Base-by-base conservation (phyloP, 257 asterid species). In the Scutellaria minor region DNA sequence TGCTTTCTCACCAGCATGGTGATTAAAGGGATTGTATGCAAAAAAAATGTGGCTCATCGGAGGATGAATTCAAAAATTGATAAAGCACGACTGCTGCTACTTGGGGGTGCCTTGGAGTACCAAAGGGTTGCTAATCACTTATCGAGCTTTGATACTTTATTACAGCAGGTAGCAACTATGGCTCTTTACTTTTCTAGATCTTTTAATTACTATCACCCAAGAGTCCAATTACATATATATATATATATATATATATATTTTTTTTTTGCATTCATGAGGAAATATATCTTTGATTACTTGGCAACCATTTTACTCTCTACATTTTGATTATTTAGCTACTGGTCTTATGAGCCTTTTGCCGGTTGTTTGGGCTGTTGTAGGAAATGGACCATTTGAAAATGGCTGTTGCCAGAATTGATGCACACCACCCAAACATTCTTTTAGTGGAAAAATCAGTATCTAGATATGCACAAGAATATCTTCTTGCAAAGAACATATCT, bases 331-430 rank as follows among this genome's bases (percentile, higher is more conserved):
- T 56, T 71, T 54, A 9, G 53, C 70, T 71, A 57, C 68, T 22
- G 51, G n/a, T 46, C 58, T 70, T 44, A 68, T 66, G 72, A 65
- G 44, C 71, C 59, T 61, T 77, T 54, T 63, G 40, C 69, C 18
- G 71, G 61, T 68, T 47, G 35, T 66, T 37, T 76, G 78, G 58
- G 62, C 59, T 76, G 63, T 74, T 83, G 76, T 79, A 90, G 97
- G 97, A 90, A 84, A 90, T 83, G 93, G 97, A 90, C 79, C 96
- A 88, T 78, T 80, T 90, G 81, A 90, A 87, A 81, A 90, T 90
- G 97, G 90, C 97, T 71, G 97, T 90, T 65, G 88, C 97, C 50
- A 87, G 87, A 82, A 90, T 90, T 78, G 91, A 80, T 31, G 85
- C 87, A 12, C 92, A 90, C 81, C 96, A 90, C 77, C 97, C 96